Evolutionary conservation across 129 eudicot species (phyloP).

Genomic region (Pulicaria dysenterica): DNA sequence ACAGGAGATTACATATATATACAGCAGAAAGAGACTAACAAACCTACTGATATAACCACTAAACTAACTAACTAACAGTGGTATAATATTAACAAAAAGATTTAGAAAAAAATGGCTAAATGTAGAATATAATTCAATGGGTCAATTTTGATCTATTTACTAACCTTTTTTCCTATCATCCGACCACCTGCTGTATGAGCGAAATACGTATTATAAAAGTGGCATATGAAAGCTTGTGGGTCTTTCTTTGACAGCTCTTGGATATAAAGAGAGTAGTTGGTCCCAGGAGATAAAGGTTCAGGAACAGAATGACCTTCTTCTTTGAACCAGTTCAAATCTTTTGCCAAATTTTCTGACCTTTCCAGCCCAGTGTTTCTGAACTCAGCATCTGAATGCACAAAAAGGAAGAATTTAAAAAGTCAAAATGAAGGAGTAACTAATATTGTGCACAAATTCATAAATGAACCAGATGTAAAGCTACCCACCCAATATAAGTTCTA

Average conservation of each 20-base stretch:
- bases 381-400: constrained; percentile 61
- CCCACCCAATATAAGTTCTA: no score
- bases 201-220: constrained; percentile 86
- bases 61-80: no score
- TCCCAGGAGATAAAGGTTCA: constrained; percentile 81
- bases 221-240: constrained; percentile 95
- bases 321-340: constrained; percentile 90
- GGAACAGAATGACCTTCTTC: constrained; percentile 83
- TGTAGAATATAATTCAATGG: no score
- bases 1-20: no score
- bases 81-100: no score
- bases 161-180: constrained; percentile 94
- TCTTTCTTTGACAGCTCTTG: constrained; percentile 77
- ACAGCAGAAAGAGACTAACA: no score
- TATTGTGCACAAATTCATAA: no score
- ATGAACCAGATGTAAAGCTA: no score
- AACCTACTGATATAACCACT: no score
- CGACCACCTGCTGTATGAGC: constrained; percentile 97
- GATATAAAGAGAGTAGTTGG: constrained; percentile 54
- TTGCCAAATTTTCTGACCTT: constrained; percentile 64
- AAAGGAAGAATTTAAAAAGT: no score
- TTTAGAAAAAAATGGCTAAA: no score
- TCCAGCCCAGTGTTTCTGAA: constrained; percentile 90
- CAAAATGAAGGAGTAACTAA: no score
- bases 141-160: not conserved